A percentile compares a stretch with the other conserved stretches of the same genome.
Conservation (phyloP, 2,329 filamentous ascomycete genomes). For the Chaetomiaceae sp. region DNA sequence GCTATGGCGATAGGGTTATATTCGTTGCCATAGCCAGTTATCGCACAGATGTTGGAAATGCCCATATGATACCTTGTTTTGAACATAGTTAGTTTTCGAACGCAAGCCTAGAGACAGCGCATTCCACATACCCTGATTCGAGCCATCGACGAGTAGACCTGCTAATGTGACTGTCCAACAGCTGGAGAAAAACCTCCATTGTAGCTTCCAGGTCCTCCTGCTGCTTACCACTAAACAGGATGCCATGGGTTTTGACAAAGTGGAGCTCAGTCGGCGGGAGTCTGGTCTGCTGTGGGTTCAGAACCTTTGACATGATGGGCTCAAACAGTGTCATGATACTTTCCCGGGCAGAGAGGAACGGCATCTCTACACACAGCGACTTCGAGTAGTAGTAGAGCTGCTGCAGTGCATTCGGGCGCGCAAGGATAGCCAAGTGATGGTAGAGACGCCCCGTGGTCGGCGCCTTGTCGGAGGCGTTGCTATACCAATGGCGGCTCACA, state of each 20-base stretch:
- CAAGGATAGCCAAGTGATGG: slow-evolving; percentile 80
- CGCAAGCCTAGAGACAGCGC: neutral
- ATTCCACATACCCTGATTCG: slow-evolving; percentile 37
- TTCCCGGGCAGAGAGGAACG: slow-evolving; percentile 64
- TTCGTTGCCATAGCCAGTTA: slow-evolving; percentile 51
- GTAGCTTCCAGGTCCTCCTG: slow-evolving; percentile 44
- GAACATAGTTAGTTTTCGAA: neutral
- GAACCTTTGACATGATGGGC: slow-evolving; percentile 41
- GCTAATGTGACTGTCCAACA: slow-evolving; percentile 56
- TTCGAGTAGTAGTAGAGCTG: slow-evolving; percentile 72
- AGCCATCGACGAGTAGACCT: slow-evolving; percentile 49
- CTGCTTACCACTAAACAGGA: slow-evolving; percentile 54
- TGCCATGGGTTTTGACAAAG: slow-evolving; percentile 61
- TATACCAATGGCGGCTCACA: slow-evolving; percentile 80
- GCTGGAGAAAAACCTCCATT: slow-evolving; percentile 45
- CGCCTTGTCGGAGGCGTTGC: slow-evolving; percentile 70
- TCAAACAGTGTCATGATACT: slow-evolving; percentile 67
- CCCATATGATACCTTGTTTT: slow-evolving; percentile 48
- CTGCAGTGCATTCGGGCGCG: slow-evolving; percentile 62
- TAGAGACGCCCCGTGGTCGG: slow-evolving; percentile 76
- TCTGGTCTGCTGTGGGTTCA: slow-evolving; percentile 33
- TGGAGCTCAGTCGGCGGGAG: slow-evolving; percentile 49
- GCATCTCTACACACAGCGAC: slow-evolving; percentile 62
- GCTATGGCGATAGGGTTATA: slow-evolving; percentile 44
- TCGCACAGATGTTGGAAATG: slow-evolving; percentile 49